Evolutionary conservation across 257 asterid genomes (phyloP).

Genomic region (Penstemon eatonii): DNA sequence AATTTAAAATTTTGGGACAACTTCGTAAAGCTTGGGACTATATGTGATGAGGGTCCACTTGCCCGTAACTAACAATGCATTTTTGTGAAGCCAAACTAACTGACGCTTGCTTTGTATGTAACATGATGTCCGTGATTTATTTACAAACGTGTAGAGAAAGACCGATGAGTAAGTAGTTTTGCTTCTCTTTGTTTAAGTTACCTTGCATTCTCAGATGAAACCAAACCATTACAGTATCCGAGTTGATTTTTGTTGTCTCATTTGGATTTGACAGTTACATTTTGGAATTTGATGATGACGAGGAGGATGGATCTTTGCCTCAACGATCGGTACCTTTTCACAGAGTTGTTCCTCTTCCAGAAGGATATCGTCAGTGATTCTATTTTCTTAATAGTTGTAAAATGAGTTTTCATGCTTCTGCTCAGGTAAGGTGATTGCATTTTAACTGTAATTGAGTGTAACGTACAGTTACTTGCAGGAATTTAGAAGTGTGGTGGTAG

Average conservation of each 20-base stretch:
- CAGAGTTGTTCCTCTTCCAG: slow-evolving; percentile 72
- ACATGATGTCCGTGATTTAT: slow-evolving; percentile 24
- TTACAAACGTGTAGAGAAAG: slow-evolving; percentile 50
- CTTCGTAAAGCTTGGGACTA: no score
- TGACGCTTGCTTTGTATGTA: slow-evolving; percentile 29
- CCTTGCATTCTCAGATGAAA: neutral
- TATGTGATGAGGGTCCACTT: no score
- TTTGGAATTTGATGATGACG: slow-evolving; percentile 75
- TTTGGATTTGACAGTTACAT: slow-evolving; percentile 44
- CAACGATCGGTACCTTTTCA: slow-evolving; percentile 67
- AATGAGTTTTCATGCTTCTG: neutral
- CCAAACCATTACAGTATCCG: neutral
- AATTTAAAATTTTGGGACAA: no score
- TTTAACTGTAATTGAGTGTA: no score
- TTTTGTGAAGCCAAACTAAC: slow-evolving; percentile 16
- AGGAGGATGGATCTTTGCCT: slow-evolving; percentile 77
- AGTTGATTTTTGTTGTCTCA: neutral
- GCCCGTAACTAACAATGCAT: no score
- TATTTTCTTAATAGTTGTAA: slow-evolving; percentile 18
- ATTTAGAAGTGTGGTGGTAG: no score
- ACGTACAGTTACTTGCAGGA: no score
- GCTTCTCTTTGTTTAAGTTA: slow-evolving; percentile 4
- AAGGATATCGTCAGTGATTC: slow-evolving; percentile 59
- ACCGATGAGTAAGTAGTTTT: slow-evolving; percentile 60
- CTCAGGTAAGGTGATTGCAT: neutral